phyloP scores from a whole-genome alignment of 2,329 filamentous ascomycete species.

The Beauveria rudraprayagi region DNA sequence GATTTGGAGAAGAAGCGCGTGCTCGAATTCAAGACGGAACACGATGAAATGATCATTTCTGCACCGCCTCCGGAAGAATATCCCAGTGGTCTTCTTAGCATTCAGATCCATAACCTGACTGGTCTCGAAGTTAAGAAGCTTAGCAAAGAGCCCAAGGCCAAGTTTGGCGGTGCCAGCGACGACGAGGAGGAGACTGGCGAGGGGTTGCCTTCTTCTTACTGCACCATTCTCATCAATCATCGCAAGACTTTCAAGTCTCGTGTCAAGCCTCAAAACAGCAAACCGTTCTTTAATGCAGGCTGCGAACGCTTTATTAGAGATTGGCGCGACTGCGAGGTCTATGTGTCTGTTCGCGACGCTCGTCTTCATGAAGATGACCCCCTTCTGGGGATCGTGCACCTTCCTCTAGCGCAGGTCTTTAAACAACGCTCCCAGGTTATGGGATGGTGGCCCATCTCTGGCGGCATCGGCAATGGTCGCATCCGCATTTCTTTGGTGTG shows the following conservation, averaged over 20 bases:
- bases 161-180: conserved; percentile 38
- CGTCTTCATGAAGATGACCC: conserved; percentile 63
- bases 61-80: conserved; percentile 55
- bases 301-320: conserved; percentile 65
- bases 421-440: conserved; percentile 56
- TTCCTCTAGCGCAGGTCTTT: conserved; percentile 56
- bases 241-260: conserved; percentile 61
- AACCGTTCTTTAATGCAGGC: conserved; percentile 71
- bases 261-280: conserved; percentile 70
- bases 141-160: conserved; percentile 45
- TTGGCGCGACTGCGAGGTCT: conserved; percentile 59
- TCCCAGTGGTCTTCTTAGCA: conserved; percentile 58
- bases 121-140: conserved; percentile 54
- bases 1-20: conserved; percentile 61
- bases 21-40: conserved; percentile 54
- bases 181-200: conserved; percentile 56
- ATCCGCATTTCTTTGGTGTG: conserved; percentile 65
- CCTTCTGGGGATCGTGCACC: conserved; percentile 60
- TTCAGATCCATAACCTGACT: conserved; percentile 67
- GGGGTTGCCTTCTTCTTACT: conserved; percentile 61
- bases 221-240: conserved; percentile 66
- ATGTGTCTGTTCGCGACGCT: conserved; percentile 59
- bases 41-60: conserved; percentile 59
- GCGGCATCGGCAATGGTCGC: conserved; percentile 65
- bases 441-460: conserved; percentile 57